Evolutionary conservation across 225 moss, liverwort and hornwort species (phyloP).

Genomic region (Pleurozium schreberi): DNA sequence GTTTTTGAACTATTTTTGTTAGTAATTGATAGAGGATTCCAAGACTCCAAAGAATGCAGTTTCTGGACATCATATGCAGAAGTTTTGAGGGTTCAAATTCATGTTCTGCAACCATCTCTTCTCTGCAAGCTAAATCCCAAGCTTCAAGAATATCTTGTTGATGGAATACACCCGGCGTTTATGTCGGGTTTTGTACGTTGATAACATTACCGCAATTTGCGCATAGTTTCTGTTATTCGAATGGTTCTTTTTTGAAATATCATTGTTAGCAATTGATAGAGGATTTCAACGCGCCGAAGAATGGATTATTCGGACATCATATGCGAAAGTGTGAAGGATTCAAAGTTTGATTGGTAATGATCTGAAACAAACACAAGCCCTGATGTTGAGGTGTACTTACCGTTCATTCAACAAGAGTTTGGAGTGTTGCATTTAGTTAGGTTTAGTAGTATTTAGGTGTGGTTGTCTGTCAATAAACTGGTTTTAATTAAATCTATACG

Average conservation of each 20-base stretch:
- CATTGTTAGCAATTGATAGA: background rate
- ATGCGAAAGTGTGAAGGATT: background rate
- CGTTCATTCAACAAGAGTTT: background rate
- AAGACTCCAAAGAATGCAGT: background rate
- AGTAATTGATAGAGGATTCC: background rate
- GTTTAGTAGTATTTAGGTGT: background rate
- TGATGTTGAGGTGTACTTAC: background rate
- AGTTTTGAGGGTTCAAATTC: background rate
- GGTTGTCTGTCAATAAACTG: background rate
- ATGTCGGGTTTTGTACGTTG: background rate
- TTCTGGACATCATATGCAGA: background rate
- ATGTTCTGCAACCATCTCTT: slow-evolving; percentile 28
- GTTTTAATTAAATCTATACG: background rate
- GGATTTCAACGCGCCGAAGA: background rate
- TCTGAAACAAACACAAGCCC: background rate
- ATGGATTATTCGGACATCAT: background rate
- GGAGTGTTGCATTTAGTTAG: background rate
- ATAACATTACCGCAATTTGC: background rate
- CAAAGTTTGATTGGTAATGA: background rate
- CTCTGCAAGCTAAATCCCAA: background rate
- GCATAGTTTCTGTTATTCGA: background rate
- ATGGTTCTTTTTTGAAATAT: background rate
- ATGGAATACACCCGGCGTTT: background rate
- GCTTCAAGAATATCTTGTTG: background rate
- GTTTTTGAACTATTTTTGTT: too few species aligned